Evolutionary conservation across 1,284 basidiomycete genomes (phyloP).

Genomic region (Boletus semigastroideus): DNA sequence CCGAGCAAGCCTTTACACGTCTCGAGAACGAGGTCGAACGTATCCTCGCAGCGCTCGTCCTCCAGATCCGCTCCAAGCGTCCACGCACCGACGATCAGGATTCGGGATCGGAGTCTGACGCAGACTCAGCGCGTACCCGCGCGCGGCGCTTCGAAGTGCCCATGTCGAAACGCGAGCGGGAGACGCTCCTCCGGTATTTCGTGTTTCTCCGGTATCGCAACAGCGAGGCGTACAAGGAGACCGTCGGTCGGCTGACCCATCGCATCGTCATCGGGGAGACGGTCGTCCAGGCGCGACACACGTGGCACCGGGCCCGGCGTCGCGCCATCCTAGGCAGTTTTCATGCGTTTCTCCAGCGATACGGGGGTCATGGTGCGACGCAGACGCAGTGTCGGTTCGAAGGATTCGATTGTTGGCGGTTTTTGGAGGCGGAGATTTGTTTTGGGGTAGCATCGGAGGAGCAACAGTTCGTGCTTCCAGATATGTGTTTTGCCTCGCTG

Average conservation of each 20-base stretch:
- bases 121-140: slow-evolving; percentile 7
- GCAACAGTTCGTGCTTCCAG: slow-evolving; percentile 38
- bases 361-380: neutral
- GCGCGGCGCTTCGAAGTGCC: slow-evolving; percentile 24
- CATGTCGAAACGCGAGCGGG: slow-evolving; percentile 36
- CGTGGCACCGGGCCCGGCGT: slow-evolving; percentile 31
- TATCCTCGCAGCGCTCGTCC: slow-evolving; percentile 37
- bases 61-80: slow-evolving; percentile 27
- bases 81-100: neutral
- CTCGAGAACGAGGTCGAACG: slow-evolving; percentile 44
- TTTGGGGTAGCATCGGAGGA: slow-evolving; percentile 35
- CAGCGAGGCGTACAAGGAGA: slow-evolving; percentile 42
- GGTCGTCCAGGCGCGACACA: slow-evolving; percentile 26
- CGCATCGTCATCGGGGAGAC: slow-evolving; percentile 18
- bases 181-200: slow-evolving; percentile 47
- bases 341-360: slow-evolving; percentile 27
- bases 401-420: slow-evolving; percentile 30
- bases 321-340: slow-evolving; percentile 28
- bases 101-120: neutral
- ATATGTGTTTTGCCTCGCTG: slow-evolving; percentile 36
- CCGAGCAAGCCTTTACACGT: slow-evolving; percentile 40
- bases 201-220: slow-evolving; percentile 57
- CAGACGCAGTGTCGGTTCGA: slow-evolving; percentile 15
- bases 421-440: slow-evolving; percentile 35
- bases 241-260: slow-evolving; percentile 23